phyloP scores from a whole-genome alignment of 2,329 filamentous ascomycete genomes.

The Trichophyton benhamiae region DNA sequence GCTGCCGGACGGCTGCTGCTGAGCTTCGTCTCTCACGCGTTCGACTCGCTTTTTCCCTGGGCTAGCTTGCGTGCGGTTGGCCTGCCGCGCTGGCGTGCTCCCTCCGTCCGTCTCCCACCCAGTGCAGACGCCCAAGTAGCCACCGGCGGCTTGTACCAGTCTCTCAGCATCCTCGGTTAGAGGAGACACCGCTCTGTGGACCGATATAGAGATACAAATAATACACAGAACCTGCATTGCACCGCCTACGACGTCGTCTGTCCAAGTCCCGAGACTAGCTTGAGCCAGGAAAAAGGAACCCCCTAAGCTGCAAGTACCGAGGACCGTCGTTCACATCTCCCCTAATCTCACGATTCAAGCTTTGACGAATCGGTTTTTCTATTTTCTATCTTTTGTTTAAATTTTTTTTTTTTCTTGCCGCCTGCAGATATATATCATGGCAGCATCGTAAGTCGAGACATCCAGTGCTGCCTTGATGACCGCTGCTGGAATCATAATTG shows the following conservation, averaged over 20 bases:
- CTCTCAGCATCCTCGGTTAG: background rate
- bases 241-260: background rate
- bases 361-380: background rate
- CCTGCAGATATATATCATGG: background rate
- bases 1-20: too few species aligned
- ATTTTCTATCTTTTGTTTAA: too few species aligned
- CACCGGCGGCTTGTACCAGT: background rate
- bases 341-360: background rate
- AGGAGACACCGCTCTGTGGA: background rate
- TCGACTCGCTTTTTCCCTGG: background rate
- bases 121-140: background rate
- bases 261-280: background rate
- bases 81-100: background rate
- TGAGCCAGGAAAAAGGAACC: background rate
- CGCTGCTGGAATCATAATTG: background rate
- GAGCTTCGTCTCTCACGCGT: background rate
- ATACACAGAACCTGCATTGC: background rate
- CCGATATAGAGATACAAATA: background rate
- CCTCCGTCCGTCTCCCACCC: background rate
- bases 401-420: too few species aligned
- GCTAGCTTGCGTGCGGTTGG: background rate
- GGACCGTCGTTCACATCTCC: background rate
- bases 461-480: background rate
- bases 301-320: background rate
- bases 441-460: background rate